These are phyloP conservation scores for Orbilia oligospora DNA, from an alignment of 2,329 filamentous ascomycete genomes.

Conservation along the genomic window DNA sequence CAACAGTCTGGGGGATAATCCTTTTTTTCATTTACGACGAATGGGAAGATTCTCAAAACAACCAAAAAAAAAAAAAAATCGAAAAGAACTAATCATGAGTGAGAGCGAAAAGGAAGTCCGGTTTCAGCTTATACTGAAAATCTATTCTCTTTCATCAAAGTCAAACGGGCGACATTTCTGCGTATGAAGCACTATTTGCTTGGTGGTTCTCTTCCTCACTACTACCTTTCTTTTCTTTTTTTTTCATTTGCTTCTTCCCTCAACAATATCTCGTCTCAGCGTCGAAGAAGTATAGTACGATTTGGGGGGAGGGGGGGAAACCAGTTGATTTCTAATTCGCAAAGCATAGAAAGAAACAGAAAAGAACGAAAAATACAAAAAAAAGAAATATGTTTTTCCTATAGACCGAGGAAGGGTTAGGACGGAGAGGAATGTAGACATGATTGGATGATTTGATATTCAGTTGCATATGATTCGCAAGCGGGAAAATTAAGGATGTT, in stretches of 20 bases:
- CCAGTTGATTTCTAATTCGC: slow-evolving; percentile 49
- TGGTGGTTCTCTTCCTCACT: slow-evolving; percentile 30
- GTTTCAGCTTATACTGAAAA: slow-evolving; percentile 42
- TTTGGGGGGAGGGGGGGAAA: slow-evolving; percentile 25
- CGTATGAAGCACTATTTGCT: slow-evolving; percentile 47
- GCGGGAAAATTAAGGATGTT: slow-evolving; percentile 47
- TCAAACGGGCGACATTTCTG: slow-evolving; percentile 42
- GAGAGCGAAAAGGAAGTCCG: slow-evolving; percentile 25
- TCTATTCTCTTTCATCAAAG: slow-evolving; percentile 55
- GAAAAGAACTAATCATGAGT: slow-evolving; percentile 24
- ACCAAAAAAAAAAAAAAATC: slow-evolving; percentile 33
- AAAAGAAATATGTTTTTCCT: slow-evolving; percentile 5
- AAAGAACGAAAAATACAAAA: slow-evolving; percentile 10
- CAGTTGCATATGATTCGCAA: slow-evolving; percentile 56
- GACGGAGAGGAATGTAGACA: slow-evolving; percentile 23
- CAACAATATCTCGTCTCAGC: slow-evolving; percentile 44
- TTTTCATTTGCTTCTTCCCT: slow-evolving; percentile 26
- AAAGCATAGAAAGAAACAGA: slow-evolving; percentile 18
- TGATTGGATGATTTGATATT: slow-evolving; percentile 48
- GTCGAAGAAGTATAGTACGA: slow-evolving; percentile 27
- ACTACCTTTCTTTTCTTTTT: slow-evolving; percentile 34
- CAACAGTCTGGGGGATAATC: slow-evolving; percentile 48
- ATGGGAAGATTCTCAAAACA: slow-evolving; percentile 1
- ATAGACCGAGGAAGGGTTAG: slow-evolving; percentile 23
- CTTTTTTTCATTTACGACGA: slow-evolving; percentile 42